Base-by-base conservation (phyloP, 2,329 filamentous ascomycete species). In the Alternaria sp. region DNA sequence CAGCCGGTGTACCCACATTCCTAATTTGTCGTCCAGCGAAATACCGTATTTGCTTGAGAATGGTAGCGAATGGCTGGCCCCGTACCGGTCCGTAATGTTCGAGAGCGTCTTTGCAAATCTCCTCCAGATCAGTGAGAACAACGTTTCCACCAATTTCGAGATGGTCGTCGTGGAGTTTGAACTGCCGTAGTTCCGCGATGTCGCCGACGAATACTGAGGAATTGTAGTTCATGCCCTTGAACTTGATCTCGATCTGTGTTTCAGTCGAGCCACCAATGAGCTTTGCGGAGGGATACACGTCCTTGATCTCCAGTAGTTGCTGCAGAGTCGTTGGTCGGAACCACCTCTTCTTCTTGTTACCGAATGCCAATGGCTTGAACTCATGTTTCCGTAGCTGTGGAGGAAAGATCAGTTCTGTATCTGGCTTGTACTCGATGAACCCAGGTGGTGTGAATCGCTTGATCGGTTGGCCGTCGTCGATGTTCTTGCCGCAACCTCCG, bases 191-290 rank as follows among this genome's bases (percentile, higher is more conserved):
- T 80, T 98, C 96, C 1, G 92, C 84, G 62, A 99, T 97, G 74
- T 99, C 96, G 11, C 95, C 94, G 10, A 98, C 92, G 69, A 91
- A 98, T 0, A 99, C 92, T 0, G 94, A 97, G 1, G 92, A 89
- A 5, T 91, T 90, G 77, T 98, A 98, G 72, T 93, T 88, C 84
- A 97, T 88, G 1, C 91, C 93, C 83, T 98, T 98, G 87, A 99
- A 98, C 81, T 97, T 97, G 82, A 96, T 92, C 81, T 99, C 96
- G 64, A 99, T 98, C 80, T 98, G 96, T 0, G 95, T 98, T 80
- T 99, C 96, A 3, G 94, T 97, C 77, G 93, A 97, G 65, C 96
- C 96, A 54, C 93, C 95, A 65, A 99, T 97, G 65, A 99, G 89
- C 80, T 98, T 99, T 5, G 95, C 93, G 25, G 90, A 89, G 0